Base-by-base conservation (phyloP, 192 early-diverging fungal genomes). In the Coemansia sp. region DNA sequence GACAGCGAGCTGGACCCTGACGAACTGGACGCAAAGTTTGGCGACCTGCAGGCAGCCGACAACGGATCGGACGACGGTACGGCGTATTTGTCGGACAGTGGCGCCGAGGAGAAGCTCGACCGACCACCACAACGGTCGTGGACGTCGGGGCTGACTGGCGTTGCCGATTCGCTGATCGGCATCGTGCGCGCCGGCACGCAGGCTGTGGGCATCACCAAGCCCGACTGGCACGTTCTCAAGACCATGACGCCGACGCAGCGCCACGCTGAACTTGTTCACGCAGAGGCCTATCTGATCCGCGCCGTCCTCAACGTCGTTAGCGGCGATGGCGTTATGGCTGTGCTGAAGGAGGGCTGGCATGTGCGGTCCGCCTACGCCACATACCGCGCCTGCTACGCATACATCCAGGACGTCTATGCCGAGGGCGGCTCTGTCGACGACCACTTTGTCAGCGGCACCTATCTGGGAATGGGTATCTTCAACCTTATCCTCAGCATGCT, bases 361-460 rank as follows among this genome's bases (percentile, higher is more conserved):
- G 86, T 93, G 18, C 87, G 88, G 1, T 70, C 76, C 11, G 76
- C 84, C 10, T 93, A 93, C 60, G 76, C 76, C 9, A 85, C 83
- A 22, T 90, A 90, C 70, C 76, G 82, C 61, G 68, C 63, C 62
- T 88, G 61, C 72, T 86, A 76, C 66, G 74, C 46, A 74, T 84
- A 79, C 37, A 74, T 83, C 48, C 75, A 75, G 48, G 79, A 86
- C 52, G 82, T 77, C 8, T 53, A 71, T 22, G 62, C 64, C 4
- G 77, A 77, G 26, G 84, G 81, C 53, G 82, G 88, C 37, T 76
- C 68, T 12, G 56, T 95, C 22, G 94, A 95, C 59, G 89, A 85
- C 44, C 89, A 93, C 61, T 88, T 93, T 67, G 85, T 88, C 50
- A 88, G 88, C 15, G 92, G 91, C 40, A 85, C 94, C 6, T 83